phyloP scores from a whole-genome alignment of 1,139 yeast species.

The Blastobotrys aristatus region DNA sequence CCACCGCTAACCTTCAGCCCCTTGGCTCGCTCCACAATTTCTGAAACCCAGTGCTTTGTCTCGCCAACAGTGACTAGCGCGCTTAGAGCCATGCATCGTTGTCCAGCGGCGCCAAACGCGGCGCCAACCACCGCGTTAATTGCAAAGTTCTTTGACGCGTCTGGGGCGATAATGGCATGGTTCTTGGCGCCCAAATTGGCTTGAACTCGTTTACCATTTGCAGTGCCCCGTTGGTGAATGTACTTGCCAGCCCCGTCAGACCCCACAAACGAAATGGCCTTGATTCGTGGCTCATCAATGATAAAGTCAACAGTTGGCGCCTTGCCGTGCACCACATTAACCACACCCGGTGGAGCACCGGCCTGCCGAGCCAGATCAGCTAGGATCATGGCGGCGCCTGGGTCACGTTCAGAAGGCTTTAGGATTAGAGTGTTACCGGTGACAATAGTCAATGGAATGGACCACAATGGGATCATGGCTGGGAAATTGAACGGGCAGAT shows the following conservation, averaged over 20 bases:
- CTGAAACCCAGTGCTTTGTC: slow-evolving; percentile 60
- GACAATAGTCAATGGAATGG: slow-evolving; percentile 67
- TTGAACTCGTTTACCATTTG: slow-evolving; percentile 71
- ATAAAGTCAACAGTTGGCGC: slow-evolving; percentile 72
- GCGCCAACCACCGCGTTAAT: slow-evolving; percentile 69
- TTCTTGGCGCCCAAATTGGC: slow-evolving; percentile 77
- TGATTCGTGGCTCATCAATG: slow-evolving; percentile 69
- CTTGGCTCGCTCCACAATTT: slow-evolving; percentile 55
- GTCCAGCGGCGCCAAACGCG: slow-evolving; percentile 83
- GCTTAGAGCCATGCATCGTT: slow-evolving; percentile 78
- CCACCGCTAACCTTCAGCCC: slow-evolving; percentile 62
- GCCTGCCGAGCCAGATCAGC: slow-evolving; percentile 73
- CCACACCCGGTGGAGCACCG: slow-evolving; percentile 73
- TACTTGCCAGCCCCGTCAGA: slow-evolving; percentile 74
- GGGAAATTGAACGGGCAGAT: slow-evolving; percentile 79
- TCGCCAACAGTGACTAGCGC: slow-evolving; percentile 73
- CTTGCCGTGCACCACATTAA: slow-evolving; percentile 71
- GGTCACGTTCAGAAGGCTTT: slow-evolving; percentile 73
- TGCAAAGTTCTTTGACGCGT: slow-evolving; percentile 63
- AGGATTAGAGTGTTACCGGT: slow-evolving; percentile 74
- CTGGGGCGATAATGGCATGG: slow-evolving; percentile 69
- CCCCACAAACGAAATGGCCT: slow-evolving; percentile 76
- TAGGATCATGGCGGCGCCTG: slow-evolving; percentile 73
- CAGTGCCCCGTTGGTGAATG: slow-evolving; percentile 61
- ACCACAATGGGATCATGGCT: slow-evolving; percentile 85